Conservation (phyloP, 352 stramenopile species). For the Phytophthora palmivora region DNA sequence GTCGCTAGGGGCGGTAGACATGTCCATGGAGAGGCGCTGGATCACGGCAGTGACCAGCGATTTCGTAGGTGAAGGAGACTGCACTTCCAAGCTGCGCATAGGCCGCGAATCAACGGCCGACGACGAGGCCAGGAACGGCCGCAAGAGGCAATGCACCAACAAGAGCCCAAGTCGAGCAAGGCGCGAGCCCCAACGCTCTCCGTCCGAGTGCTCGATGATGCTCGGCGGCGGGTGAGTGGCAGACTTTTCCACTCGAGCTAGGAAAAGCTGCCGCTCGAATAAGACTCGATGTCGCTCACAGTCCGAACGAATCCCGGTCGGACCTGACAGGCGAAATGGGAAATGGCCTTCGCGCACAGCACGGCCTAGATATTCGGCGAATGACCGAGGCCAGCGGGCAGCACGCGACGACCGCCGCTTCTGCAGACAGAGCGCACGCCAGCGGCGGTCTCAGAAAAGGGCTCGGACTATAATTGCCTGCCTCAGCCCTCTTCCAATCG, state of each 20-base stretch:
- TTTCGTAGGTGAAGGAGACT: slow-evolving; percentile 19
- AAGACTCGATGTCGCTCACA: neutral
- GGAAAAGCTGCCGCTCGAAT: slow-evolving; percentile 7
- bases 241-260: slow-evolving; percentile 10
- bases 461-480: slow-evolving; percentile 30
- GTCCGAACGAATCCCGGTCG: slow-evolving; percentile 8
- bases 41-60: slow-evolving; percentile 24
- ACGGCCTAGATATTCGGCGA: slow-evolving; percentile 37
- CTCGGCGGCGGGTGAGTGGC: slow-evolving; percentile 5
- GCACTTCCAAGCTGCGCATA: slow-evolving; percentile 15
- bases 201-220: slow-evolving; percentile 20
- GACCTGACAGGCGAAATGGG: slow-evolving; percentile 37
- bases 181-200: slow-evolving; percentile 42
- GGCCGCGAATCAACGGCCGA: slow-evolving; percentile 10
- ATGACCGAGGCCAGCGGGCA: slow-evolving; percentile 29
- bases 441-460: slow-evolving; percentile 12
- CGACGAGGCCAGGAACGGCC: slow-evolving; percentile 31
- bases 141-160: slow-evolving; percentile 41
- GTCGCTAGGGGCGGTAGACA: neutral
- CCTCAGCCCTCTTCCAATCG: slow-evolving; percentile 34
- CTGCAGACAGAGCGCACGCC: slow-evolving; percentile 20
- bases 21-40: slow-evolving; percentile 30
- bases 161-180: slow-evolving; percentile 45
- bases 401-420: slow-evolving; percentile 26
- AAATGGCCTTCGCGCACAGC: slow-evolving; percentile 30